These are phyloP conservation scores for Dissophora globulifera DNA, from an alignment of 192 early-diverging fungal genomes.

Conservation along the genomic window DNA sequence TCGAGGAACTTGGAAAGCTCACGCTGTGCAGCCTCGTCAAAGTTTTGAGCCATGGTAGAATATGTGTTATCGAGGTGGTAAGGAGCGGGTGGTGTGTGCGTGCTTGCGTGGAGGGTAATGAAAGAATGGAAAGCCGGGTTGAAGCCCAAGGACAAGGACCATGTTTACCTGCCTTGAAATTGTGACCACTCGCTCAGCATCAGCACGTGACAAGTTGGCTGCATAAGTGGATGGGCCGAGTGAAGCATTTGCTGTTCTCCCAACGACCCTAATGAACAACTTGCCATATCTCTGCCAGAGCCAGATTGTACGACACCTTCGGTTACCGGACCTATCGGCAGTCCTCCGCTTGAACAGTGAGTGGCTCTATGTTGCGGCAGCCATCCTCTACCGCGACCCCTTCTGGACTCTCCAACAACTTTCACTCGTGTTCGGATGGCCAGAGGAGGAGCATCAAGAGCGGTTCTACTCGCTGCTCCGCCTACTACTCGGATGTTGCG, in stretches of 20 bases:
- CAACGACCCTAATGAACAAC: not conserved
- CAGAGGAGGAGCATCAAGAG: not conserved
- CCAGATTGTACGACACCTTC: not conserved
- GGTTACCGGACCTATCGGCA: not conserved
- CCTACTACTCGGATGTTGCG: conserved; percentile 7
- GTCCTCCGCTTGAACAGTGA: conserved; percentile 1
- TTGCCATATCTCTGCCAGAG: conserved; percentile 8
- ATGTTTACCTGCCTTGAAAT: too few relatives aligned
- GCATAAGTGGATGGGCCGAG: too few relatives aligned
- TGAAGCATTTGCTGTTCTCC: too few relatives aligned
- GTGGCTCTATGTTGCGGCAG: conserved; percentile 6
- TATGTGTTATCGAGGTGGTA: too few relatives aligned
- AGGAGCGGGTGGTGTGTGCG: too few relatives aligned
- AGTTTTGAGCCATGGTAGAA: conserved; percentile 41
- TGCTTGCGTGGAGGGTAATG: not conserved
- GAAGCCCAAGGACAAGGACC: not conserved
- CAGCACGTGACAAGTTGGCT: not conserved
- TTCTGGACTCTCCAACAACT: conserved; percentile 1
- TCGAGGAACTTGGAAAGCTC: conserved; percentile 70
- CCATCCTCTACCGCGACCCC: conserved; percentile 11
- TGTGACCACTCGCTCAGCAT: too few relatives aligned
- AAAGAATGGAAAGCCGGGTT: not conserved
- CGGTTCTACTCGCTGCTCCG: not conserved
- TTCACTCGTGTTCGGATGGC: too few relatives aligned
- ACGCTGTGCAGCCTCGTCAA: conserved; percentile 65